These are phyloP conservation scores for Ascochyta rabiei DNA, from an alignment of 2,329 filamentous ascomycete genomes.

Conservation along the genomic window DNA sequence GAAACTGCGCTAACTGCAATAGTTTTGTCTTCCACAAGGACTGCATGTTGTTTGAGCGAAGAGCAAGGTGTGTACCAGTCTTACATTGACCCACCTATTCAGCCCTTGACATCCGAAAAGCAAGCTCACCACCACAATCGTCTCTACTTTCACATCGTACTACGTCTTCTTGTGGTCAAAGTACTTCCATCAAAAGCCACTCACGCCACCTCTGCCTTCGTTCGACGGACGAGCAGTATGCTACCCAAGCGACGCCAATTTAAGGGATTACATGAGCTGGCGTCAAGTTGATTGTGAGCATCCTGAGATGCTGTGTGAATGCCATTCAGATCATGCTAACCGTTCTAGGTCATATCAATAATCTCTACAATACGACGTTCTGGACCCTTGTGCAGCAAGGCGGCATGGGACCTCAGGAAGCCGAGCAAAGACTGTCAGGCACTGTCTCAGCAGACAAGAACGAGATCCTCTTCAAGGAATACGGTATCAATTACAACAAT, in stretches of 20 bases:
- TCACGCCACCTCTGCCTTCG: slow-evolving; percentile 78
- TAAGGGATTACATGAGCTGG: slow-evolving; percentile 97
- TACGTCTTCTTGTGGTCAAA: slow-evolving; percentile 82
- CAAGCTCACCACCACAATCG: slow-evolving; percentile 88
- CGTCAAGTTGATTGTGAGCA: slow-evolving; percentile 89
- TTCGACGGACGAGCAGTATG: slow-evolving; percentile 92
- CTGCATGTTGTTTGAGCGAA: slow-evolving; percentile 81
- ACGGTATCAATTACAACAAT: slow-evolving; percentile 97
- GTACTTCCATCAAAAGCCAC: slow-evolving; percentile 72
- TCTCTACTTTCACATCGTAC: slow-evolving; percentile 91
- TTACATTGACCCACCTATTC: not conserved
- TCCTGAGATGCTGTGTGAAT: not conserved
- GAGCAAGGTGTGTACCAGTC: slow-evolving; percentile 65
- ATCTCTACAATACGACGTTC: slow-evolving; percentile 96
- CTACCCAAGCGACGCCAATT: slow-evolving; percentile 81
- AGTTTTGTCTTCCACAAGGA: slow-evolving; percentile 90
- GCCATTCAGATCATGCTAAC: not conserved
- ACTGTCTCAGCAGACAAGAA: slow-evolving; percentile 89
- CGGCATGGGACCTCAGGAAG: slow-evolving; percentile 75
- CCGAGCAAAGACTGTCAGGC: slow-evolving; percentile 80
- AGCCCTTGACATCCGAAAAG: slow-evolving; percentile 52
- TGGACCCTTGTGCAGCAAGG: slow-evolving; percentile 85
- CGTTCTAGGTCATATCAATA: slow-evolving; percentile 85
- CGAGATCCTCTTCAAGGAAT: slow-evolving; percentile 88
- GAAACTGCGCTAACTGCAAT: not conserved